Evolutionary conservation across 2,329 filamentous ascomycete species (phyloP), one percentile per base, ranked within the genome.

Genomic region (Beauveria sp.): DNA sequence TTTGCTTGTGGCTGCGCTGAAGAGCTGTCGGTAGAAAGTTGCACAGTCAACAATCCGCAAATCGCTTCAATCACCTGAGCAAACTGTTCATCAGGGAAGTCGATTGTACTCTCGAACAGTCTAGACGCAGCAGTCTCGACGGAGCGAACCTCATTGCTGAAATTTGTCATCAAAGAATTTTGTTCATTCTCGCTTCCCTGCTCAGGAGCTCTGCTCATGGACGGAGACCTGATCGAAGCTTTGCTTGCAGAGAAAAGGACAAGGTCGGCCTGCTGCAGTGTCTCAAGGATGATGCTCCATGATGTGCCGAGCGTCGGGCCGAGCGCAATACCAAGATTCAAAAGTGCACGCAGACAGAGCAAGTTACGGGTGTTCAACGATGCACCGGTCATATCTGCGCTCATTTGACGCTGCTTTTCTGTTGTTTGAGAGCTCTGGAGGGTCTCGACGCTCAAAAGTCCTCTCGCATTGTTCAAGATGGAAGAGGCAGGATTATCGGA

Each of bases 291-390:
- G 62, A 99, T 98, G 1, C 86, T 87, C 90, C 96, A 99, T 1
- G 93, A 90, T 16, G 83, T 80, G 42, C 89, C 87, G 1, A 99
- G 79, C 0, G 91, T 96, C 3, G 95, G 92, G 0, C 95, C 95
- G 1, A 99, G 77, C 2, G 95, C 95, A 68, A 98, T 99, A 2
- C 95, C 95, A 3, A 99, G 77, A 67, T 99, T 99, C n/a, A 99
- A 77, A 18, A 99, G 79, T 34, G 95, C 95, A 69, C 96, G 82
- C 49, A 99, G 78, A 68, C 95, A 99, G 1, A 98, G 79, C 4
- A 99, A 78, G 69, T 99, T 98, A 8, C 95, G 84, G 3, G 92
- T 93, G 66, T 91, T 96, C 9, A 98, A 79, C 3, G 85, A 83
- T 60, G 79, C 77, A 0, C 73, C 62, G 62, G 73, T 70, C 30